These are phyloP conservation scores for Moesziomyces sp. DNA, from an alignment of 1,284 basidiomycete genomes.

Conservation along the genomic window DNA sequence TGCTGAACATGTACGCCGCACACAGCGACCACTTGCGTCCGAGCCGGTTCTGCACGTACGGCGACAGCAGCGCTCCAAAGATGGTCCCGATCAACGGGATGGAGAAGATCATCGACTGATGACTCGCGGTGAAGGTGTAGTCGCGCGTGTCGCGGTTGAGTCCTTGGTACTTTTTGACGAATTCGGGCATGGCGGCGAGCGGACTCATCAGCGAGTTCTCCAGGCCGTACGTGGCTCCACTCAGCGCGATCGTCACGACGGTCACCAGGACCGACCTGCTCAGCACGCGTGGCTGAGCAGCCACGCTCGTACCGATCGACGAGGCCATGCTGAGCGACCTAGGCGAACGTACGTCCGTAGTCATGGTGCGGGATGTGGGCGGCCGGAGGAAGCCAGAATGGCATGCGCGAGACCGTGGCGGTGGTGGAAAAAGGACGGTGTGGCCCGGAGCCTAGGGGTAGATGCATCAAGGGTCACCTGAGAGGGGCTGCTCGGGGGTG, in stretches of 20 bases:
- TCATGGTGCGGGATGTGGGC: too few relatives aligned
- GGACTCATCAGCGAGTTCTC: conserved; percentile 59
- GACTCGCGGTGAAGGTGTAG: conserved; percentile 51
- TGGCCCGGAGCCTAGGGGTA: too few relatives aligned
- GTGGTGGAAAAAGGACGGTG: too few relatives aligned
- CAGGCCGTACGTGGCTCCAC: conserved; percentile 48
- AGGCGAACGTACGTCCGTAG: too few relatives aligned
- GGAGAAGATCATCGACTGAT: conserved; percentile 57
- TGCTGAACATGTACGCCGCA: conserved; percentile 49
- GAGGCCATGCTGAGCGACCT: conserved; percentile 1
- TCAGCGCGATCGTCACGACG: conserved; percentile 45
- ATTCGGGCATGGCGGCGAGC: conserved; percentile 51
- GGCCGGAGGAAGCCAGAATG: neutral
- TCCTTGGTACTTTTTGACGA: conserved; percentile 53
- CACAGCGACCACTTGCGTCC: conserved; percentile 56
- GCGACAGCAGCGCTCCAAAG: conserved; percentile 46
- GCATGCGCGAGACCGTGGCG: too few relatives aligned
- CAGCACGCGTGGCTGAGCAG: conserved; percentile 20
- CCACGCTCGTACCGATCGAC: conserved; percentile 4
- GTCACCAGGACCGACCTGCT: conserved; percentile 40
- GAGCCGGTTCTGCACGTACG: conserved; percentile 42
- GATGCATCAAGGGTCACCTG: too few relatives aligned
- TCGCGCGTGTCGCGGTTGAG: conserved; percentile 42
- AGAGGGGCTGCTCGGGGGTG: too few relatives aligned
- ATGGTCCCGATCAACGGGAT: conserved; percentile 57